Percentiles rank a stretch among this genome's conserved stretches.
Evolutionary conservation across 352 stramenopile genomes (phyloP).

Genomic region (Pythium scleroteichum): DNA sequence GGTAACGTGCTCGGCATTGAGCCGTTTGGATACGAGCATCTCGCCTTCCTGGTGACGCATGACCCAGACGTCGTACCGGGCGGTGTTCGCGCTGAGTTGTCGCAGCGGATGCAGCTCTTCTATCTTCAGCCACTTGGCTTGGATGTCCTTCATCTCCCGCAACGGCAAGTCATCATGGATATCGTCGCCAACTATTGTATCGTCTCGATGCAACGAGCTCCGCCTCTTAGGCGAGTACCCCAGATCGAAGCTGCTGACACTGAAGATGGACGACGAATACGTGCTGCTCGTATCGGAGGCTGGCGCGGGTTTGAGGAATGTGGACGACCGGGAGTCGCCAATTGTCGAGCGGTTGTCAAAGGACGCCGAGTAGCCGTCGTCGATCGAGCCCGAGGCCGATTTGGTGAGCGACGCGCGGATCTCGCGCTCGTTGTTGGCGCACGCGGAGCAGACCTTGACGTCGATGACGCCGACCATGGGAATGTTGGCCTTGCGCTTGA

Average conservation of each 20-base stretch:
- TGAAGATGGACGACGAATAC: conserved; percentile 27
- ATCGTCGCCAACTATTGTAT: background rate
- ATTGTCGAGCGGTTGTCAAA: conserved; percentile 8
- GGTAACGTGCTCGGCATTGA: conserved; percentile 6
- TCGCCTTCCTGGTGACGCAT: conserved; percentile 18
- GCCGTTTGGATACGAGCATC: conserved; percentile 27
- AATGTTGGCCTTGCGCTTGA: conserved; percentile 29
- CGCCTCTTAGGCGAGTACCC: conserved; percentile 17
- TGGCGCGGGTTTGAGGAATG: conserved; percentile 14
- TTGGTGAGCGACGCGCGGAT: conserved; percentile 10
- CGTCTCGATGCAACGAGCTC: conserved; percentile 4
- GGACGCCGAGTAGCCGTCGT: conserved; percentile 6
- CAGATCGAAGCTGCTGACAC: conserved; percentile 17
- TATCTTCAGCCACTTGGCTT: conserved; percentile 19
- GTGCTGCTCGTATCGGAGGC: conserved; percentile 18
- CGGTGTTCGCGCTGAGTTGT: conserved; percentile 11
- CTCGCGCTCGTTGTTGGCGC: conserved; percentile 20
- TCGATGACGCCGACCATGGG: conserved; percentile 28
- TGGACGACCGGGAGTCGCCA: conserved; percentile 15
- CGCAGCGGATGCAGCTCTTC: conserved; percentile 21
- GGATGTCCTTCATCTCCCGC: conserved; percentile 18
- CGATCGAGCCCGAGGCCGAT: conserved; percentile 2
- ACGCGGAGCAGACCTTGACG: conserved; percentile 28
- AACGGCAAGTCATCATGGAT: conserved; percentile 4
- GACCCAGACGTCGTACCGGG: conserved; percentile 19